Percentiles rank a stretch among this genome's conserved stretches.
These are phyloP conservation scores for Cyclotella atomus DNA, from an alignment of 108 stramenopile genomes.

Conservation along the genomic window DNA sequence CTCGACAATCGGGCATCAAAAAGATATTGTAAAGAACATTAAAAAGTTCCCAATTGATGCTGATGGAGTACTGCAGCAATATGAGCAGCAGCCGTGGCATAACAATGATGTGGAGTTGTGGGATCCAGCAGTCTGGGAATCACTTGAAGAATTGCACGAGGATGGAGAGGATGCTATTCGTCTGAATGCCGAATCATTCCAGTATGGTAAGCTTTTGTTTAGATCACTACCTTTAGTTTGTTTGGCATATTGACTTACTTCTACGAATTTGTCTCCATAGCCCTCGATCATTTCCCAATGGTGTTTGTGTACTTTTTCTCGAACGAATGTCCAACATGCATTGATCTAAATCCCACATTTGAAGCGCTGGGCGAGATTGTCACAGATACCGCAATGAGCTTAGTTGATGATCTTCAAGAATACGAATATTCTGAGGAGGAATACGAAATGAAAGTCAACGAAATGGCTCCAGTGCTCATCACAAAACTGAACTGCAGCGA, in stretches of 20 bases:
- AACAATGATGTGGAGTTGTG: slow-evolving; percentile 60
- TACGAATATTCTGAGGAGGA: slow-evolving; percentile 42
- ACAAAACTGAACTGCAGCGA: slow-evolving; percentile 74
- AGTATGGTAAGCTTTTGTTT: slow-evolving; percentile 22
- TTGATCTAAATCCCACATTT: slow-evolving; percentile 79
- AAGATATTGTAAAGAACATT: slow-evolving; percentile 76
- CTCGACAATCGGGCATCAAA: slow-evolving; percentile 56
- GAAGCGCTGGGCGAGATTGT: slow-evolving; percentile 67
- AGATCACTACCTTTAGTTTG: no score
- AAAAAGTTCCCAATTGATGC: slow-evolving; percentile 74
- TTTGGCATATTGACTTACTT: not conserved
- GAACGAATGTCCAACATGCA: slow-evolving; percentile 78
- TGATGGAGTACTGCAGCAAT: slow-evolving; percentile 57
- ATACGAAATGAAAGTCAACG: slow-evolving; percentile 48
- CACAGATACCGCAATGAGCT: slow-evolving; percentile 44
- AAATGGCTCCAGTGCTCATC: slow-evolving; percentile 46
- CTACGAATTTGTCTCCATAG: slow-evolving; percentile 2
- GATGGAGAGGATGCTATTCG: slow-evolving; percentile 60
- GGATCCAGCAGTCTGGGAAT: slow-evolving; percentile 45
- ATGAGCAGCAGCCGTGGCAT: slow-evolving; percentile 70
- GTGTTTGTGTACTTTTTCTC: slow-evolving; percentile 66
- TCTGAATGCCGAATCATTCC: slow-evolving; percentile 39
- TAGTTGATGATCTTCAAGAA: slow-evolving; percentile 32
- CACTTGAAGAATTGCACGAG: slow-evolving; percentile 58
- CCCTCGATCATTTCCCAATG: slow-evolving; percentile 29